These are phyloP conservation scores for Salix purpurea DNA, from an alignment of 345 rosid genomes.

Conservation along the genomic window DNA sequence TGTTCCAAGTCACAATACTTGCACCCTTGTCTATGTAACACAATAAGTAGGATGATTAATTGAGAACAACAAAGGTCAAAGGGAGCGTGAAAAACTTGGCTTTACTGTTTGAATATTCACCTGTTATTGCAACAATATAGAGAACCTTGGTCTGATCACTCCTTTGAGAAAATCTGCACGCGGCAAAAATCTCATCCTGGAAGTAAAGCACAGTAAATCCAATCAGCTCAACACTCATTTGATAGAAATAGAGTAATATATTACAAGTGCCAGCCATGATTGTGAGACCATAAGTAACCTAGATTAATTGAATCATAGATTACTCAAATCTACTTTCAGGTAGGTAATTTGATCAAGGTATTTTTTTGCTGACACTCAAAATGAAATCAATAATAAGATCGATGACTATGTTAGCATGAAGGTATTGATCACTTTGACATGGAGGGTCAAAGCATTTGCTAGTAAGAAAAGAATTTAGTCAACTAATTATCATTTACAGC, in stretches of 20 bases:
- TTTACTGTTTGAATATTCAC: constrained; percentile 27
- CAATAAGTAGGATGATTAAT: not conserved
- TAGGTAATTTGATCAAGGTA: not conserved
- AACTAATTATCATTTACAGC: constrained; percentile 12
- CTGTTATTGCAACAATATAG: constrained; percentile 70
- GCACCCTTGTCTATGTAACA: constrained; percentile 51
- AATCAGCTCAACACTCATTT: constrained; percentile 14
- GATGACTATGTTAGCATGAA: not conserved
- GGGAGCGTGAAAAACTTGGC: not conserved
- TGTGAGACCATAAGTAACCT: not conserved
- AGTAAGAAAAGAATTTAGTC: not conserved
- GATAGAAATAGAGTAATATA: not conserved
- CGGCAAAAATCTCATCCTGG: constrained; percentile 81
- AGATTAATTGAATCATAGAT: not conserved
- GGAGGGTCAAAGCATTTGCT: not conserved
- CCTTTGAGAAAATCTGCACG: constrained; percentile 65
- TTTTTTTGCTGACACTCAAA: not conserved
- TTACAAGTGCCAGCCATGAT: not conserved
- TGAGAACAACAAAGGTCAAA: not conserved
- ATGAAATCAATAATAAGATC: not conserved
- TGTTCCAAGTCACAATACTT: constrained; percentile 67
- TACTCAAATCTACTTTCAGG: not conserved
- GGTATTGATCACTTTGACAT: not conserved
- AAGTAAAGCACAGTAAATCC: constrained; percentile 5
- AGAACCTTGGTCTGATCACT: constrained; percentile 47